Evolutionary conservation across 2,329 filamentous ascomycete genomes (phyloP).

Genomic region (Orbilia quercus): DNA sequence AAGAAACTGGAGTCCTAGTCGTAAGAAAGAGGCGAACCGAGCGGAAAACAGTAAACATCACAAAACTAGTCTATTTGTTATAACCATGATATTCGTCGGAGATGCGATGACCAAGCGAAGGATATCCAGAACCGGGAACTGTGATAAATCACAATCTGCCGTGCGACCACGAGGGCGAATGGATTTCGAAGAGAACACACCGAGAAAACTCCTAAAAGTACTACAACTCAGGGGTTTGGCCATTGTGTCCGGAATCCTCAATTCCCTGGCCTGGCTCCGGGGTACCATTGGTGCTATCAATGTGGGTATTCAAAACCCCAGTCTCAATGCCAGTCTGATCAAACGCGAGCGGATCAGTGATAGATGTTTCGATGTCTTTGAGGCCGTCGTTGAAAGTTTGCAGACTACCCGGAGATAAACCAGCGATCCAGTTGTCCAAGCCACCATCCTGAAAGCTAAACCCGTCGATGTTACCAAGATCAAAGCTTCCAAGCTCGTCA

Average conservation of each 20-base stretch:
- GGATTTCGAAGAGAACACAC: constrained; percentile 1
- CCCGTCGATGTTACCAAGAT: constrained; percentile 28
- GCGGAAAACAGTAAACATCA: neutral
- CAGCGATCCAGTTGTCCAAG: constrained; percentile 48
- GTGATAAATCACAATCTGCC: neutral
- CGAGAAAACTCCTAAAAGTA: constrained; percentile 24
- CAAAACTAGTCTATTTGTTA: neutral
- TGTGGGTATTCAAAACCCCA: constrained; percentile 48
- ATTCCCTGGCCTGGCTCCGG: constrained; percentile 35
- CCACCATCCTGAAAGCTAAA: constrained; percentile 39
- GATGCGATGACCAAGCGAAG: neutral
- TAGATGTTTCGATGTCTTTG: constrained; percentile 36
- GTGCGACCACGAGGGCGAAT: neutral
- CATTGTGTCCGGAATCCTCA: constrained; percentile 25
- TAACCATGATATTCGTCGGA: neutral
- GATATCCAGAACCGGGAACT: neutral
- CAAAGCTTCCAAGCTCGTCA: constrained; percentile 23
- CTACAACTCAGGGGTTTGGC: constrained; percentile 39
- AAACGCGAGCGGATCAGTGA: constrained; percentile 28
- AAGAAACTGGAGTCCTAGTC: neutral
- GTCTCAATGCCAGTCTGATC: constrained; percentile 36
- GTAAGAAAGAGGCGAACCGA: neutral
- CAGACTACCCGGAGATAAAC: constrained; percentile 42
- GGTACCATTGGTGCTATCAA: constrained; percentile 45
- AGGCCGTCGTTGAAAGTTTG: constrained; percentile 41